A percentile compares a stretch with the other conserved stretches of the same genome.
Conservation (phyloP, 495 filamentous ascomycete genomes). For the Durotheca rogersii region DNA sequence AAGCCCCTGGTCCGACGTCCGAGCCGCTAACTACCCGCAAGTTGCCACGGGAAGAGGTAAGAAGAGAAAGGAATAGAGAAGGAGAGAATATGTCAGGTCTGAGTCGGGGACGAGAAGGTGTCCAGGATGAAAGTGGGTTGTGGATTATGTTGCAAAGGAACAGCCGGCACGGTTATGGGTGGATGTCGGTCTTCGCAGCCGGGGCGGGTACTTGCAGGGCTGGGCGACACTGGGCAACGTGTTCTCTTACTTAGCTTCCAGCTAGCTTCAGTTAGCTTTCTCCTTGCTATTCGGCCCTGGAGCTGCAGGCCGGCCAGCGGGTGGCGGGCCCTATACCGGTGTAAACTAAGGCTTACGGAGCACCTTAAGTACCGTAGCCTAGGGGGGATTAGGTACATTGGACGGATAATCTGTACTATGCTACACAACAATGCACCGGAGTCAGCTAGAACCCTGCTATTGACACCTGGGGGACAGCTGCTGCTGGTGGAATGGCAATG, state of each 20-base stretch:
- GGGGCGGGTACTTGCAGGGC: not conserved
- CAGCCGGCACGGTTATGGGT: conserved; percentile 16
- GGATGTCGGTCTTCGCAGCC: conserved; percentile 17
- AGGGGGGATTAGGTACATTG: too few species aligned
- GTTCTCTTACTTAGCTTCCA: conserved; percentile 28
- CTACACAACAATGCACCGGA: too few species aligned
- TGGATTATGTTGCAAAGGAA: conserved; percentile 25
- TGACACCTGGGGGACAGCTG: too few species aligned
- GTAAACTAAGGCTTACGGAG: conserved; percentile 7
- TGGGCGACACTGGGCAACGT: conserved; percentile 30
- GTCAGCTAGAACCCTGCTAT: too few species aligned
- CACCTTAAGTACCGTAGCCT: too few species aligned
- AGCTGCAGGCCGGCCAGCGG: conserved; percentile 13
- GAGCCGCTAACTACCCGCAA: not conserved
- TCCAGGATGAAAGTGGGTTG: conserved; percentile 3
- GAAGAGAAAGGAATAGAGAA: too few species aligned
- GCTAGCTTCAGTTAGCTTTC: not conserved
- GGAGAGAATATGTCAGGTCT: not conserved
- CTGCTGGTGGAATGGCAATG: too few species aligned
- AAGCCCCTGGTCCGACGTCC: not conserved
- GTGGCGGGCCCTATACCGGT: conserved; percentile 12
- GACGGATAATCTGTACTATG: too few species aligned
- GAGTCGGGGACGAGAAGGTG: conserved; percentile 2
- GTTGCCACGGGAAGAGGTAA: conserved; percentile 19
- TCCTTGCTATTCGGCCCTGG: conserved; percentile 6